Evolutionary conservation across 2,329 filamentous ascomycete genomes (phyloP), one percentile per base, ranked within the genome.

Genomic region (Pestalotiopsis sp.): DNA sequence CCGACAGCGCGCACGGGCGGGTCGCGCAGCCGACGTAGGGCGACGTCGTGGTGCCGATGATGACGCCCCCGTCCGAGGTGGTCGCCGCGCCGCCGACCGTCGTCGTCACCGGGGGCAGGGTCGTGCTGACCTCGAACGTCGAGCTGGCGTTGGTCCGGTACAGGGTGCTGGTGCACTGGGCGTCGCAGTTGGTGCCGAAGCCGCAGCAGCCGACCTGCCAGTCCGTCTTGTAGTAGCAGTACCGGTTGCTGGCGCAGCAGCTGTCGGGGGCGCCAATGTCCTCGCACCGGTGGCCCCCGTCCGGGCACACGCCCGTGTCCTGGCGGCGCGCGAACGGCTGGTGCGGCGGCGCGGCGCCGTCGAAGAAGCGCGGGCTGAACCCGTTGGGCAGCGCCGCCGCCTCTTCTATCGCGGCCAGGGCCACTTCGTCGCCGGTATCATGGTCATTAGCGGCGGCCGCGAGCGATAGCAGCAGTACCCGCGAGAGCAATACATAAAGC

Each of bases 141-240:
- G 52, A 65, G 3, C 76, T 77, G 5, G 60, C 60, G 58, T 71
- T 72, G 74, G 79, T 79, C 68, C 76, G 72, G 68, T 77, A 81
- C 17, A 74, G 59, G 2, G 66, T 60, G 0, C 71, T 65, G 12
- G 65, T 14, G 74, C 82, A 84, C 1, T 71, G 67, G 4, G 76
- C 76, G 45, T 68, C 70, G 72, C 79, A 81, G 3, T 31, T 66
- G 1, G 73, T 74, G 45, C 77, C 79, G 27, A 80, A 69, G 4
- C 67, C 64, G 71, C 79, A 81, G 72, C 80, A 81, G n/a, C 67
- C 69, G 0, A 74, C 69, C 14, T 41, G 52, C 64, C 70, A 68
- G 23, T 70, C 67, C 3, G 36, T 57, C 5, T 80, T 71, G 65
- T 79, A 69, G 64, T 80, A 72, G 74, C 79, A 81, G 73, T 77